Evolutionary conservation across 495 filamentous ascomycete species (phyloP), one percentile per base, ranked within the genome.

Genomic region (Penicillium parvum): DNA sequence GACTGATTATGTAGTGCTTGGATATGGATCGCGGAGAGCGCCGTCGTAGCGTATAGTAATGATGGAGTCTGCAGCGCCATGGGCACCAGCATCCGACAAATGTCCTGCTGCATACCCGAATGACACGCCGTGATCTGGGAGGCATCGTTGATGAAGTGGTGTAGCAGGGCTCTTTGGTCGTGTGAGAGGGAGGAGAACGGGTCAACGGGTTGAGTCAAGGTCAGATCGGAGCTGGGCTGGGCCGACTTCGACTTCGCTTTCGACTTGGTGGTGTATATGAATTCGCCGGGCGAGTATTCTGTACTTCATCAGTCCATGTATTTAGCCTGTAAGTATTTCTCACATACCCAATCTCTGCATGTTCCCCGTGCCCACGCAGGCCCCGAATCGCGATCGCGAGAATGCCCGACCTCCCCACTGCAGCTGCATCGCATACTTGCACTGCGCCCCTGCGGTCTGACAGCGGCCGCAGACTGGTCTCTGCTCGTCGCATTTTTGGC

Each of bases 251-350:
- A n/a, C 28, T 30, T 15, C 2, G 28, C n/a, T 15, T 30, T 30
- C 12, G 66, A 49, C 19, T 65, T 62, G 22, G 68, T 66, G 30
- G 68, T 71, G 50, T 71, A 72, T 45, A 72, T 68, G 29, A 71
- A 71, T 49, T 73, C 66, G 8, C 69, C 69, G 6, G 69, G 69
- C 3, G 69, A 73, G 45, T 73, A 73, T 53, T 73, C 69, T 72
- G 34, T n/a, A n/a, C n/a, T n/a, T n/a, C n/a, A n/a, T n/a, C 25
- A 53, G 40, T 10, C 8, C 17, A 39, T 9, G 7, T 30, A 6
- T 37, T 16, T 7, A 9, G 14, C 3, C 1, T 29, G 15, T 25
- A 12, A 10, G 1, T 7, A 7, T n/a, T 3, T 0, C 4, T 11
- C 10, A 5, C 62, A 32, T 40, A 72, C 69, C 69, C n/a, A 73